Percentiles rank a stretch among this genome's conserved stretches.
phyloP scores from a whole-genome alignment of 768 basidiomycete species.

The Rhodotorula taiwanensis region DNA sequence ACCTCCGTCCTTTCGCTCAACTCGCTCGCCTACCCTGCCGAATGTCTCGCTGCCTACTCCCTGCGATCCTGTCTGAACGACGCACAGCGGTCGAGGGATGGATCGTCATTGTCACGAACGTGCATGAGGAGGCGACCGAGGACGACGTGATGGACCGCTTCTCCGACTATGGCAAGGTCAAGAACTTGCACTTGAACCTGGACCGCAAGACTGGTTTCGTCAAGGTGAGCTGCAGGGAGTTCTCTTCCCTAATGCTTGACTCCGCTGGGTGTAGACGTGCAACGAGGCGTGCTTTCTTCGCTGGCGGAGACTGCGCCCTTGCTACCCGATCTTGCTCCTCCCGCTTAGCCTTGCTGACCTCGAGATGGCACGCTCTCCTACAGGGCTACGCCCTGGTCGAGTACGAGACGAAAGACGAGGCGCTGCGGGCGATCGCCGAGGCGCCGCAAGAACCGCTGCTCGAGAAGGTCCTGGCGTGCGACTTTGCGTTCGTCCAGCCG shows the following conservation, averaged over 20 bases:
- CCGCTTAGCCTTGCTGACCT: background rate
- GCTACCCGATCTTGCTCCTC: no score
- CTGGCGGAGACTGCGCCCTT: no score
- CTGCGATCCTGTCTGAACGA: background rate
- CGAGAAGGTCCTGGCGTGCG: conserved; percentile 80
- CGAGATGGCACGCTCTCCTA: no score
- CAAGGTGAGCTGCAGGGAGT: conserved; percentile 67
- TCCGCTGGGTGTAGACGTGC: no score
- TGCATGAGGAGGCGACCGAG: conserved; percentile 97
- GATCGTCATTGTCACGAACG: conserved; percentile 93
- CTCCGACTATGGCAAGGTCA: conserved; percentile 91
- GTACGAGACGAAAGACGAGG: conserved; percentile 90
- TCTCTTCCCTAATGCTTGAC: background rate
- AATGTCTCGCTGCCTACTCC: background rate
- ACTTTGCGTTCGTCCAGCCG: conserved; percentile 86
- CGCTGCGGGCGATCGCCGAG: conserved; percentile 85
- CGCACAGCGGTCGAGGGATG: conserved; percentile 87
- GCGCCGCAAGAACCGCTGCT: conserved; percentile 74
- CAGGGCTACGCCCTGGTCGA: conserved; percentile 98
- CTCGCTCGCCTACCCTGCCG: background rate
- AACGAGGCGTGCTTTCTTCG: no score
- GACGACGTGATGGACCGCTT: conserved; percentile 96
- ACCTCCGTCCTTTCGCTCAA: background rate
- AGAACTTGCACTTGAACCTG: conserved; percentile 92
- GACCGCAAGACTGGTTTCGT: conserved; percentile 97